Evolutionary conservation across 768 basidiomycete genomes (phyloP), one percentile per base, ranked within the genome.

Genomic region (Leccinellum rugosiceps): DNA sequence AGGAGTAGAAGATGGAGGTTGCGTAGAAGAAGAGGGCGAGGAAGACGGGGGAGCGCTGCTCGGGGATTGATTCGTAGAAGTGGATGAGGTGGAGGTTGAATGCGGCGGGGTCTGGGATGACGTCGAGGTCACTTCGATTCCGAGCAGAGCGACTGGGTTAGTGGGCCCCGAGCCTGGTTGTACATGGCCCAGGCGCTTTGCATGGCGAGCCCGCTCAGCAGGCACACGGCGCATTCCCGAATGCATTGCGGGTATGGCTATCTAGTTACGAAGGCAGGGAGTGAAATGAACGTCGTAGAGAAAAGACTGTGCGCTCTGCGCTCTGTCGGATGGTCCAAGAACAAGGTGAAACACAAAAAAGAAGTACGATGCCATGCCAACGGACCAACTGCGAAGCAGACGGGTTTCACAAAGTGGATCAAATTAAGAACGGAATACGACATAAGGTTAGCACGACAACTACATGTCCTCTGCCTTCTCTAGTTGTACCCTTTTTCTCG

Each of bases 401-500:
- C 44, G 44, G 23, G 11, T 46, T 46, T 46, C 45, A 46, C 5
- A 6, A 17, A 7, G 7, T 21, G 15, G 23, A 46, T 46, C 23
- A 21, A 21, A 44, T 21, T 44, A 44, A 10, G 21, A 44, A 19
- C 43, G 21, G 19, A 44, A 48, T 25, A 30, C 15, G n/a, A 35
- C 17, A 28, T 30, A n/a, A n/a, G n/a, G n/a, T n/a, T n/a, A n/a
- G n/a, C n/a, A n/a, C n/a, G n/a, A 50, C n/a, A 51, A 44, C 53
- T 77, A 80, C 53, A 71, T 61, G 41, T 80, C 78, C n/a, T 72
- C 67, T 2, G 87, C 86, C 65, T 78, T 81, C 64, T 89, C 83
- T 30, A 90, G 71, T 59, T 88, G 88, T 55, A 83, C 82, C 52
- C 86, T 79, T 69, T 90, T 90, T 55, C 88, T 79, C 48, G 87